Evolutionary conservation across 345 rosid species (phyloP), one percentile per base, ranked within the genome.

Genomic region (Ricinus communis): DNA sequence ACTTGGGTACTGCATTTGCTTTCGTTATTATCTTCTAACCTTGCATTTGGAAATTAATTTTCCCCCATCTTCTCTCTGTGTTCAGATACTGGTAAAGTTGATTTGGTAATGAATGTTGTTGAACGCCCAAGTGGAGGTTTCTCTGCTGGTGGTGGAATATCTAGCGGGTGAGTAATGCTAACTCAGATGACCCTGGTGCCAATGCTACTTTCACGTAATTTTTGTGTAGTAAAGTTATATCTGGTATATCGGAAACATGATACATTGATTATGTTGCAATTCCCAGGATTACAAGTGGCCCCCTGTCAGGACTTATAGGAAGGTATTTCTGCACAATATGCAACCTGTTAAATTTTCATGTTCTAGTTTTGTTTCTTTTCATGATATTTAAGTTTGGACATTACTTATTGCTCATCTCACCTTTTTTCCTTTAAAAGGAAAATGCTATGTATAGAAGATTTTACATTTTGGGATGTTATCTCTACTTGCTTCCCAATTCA

Each of bases 91-190:
- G 91, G 86, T 33, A 93, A 92, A 84, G 98, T 95, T 80, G 98
- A 95, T 77, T 82, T 92, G 82, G 81, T 89, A 66, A 85, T 95
- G 96, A 92, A 89, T 80, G 92, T 90, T 81, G 98, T 92, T 65
- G 99, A 92, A 79, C 90, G 97, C 71, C 93, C 94, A 71, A 92
- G 90, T 83, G 98, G 97, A 76, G 97, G 96, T 55, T 91, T 93
- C 77, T 91, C 97, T 60, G 98, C 94, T 65, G 98, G 97, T 82
- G 98, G 93, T 67, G 94, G 97, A 54, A 88, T 93, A 81, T 91
- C 98, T 40, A 91, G 96, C 71, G 97, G 97, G 97, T 88, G 75
- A 78, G 97, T 79, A 30, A 62, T 54, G 41, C 40, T 64, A 40
- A 33, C 66, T 24, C 68, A 30, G 22, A 64, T 40, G 71, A 50